Evolutionary conservation across 345 rosid genomes (phyloP), one percentile per base, ranked within the genome.

Genomic region (Kandelia obovata): DNA sequence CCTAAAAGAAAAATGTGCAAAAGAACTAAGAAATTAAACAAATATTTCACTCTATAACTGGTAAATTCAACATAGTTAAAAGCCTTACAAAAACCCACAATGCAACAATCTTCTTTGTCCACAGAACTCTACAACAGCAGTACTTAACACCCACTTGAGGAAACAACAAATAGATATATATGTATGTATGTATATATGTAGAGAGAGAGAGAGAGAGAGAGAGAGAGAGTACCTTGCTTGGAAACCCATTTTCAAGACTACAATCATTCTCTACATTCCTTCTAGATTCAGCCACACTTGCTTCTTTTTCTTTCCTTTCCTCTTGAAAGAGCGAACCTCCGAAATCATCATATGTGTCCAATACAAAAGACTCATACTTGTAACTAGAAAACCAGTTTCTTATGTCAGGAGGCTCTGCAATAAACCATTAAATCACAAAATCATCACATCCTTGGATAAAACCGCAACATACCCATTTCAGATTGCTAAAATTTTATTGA

Each of bases 301-400:
- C 52, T 39, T 21, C 53, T 25, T 25, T 65, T 28, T 21, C 68
- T 2, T 0, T 16, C 2, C 10, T 23, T 27, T 17, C 34, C 57
- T 62, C 61, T 43, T 37, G 32, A 23, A 56, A 39, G 23, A 57
- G 31, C 39, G 72, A 52, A 64, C 61, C 80, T 64, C 37, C 68
- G 62, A 70, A 69, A 20, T 62, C 77, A 66, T 71, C 77, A 15
- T 23, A 61, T 7, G 83, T 74, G 75, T 35, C 73, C 78, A 83
- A 66, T 21, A 71, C 76, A 79, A 83, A 63, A 32, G 86, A 81
- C 61, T 86, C 92, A 58, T 85, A 84, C 39, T 77, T 71, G 61
- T 85, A 88, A 76, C 92, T 85, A 15, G 87, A 31, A 78, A 85
- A 88, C 92, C 89, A 87, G 69, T 85, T 83, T 69, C 75, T 69